Conservation (phyloP, 495 filamentous ascomycete species). For the Penicillium salamii region DNA sequence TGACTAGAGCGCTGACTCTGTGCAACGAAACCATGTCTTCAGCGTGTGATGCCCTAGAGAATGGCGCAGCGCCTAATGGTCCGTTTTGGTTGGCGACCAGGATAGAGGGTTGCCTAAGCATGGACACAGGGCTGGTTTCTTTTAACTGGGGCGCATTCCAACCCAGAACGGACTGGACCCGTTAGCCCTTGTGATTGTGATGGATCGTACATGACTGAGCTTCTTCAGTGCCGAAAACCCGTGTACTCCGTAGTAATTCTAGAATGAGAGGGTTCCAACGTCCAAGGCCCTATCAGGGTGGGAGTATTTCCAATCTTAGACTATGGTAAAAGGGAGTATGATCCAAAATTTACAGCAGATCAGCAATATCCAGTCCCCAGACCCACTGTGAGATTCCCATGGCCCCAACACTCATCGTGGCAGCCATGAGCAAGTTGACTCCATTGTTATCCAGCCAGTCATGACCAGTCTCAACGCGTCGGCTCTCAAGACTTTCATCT, state of each 20-base stretch:
- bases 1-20: background rate
- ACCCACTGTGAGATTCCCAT: conserved; percentile 58
- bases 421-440: conserved; percentile 89
- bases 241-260: too few species aligned
- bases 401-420: conserved; percentile 71
- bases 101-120: background rate
- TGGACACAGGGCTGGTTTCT: background rate
- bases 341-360: conserved; percentile 8
- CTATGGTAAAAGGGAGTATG: too few species aligned
- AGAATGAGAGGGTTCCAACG: too few species aligned
- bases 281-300: too few species aligned
- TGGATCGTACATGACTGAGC: background rate
- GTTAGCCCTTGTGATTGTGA: background rate
- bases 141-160: background rate
- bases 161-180: background rate
- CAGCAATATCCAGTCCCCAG: conserved; percentile 34
- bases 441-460: conserved; percentile 90
- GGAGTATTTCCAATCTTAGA: too few species aligned
- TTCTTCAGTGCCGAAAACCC: background rate
- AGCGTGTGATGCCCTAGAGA: background rate
- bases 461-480: conserved; percentile 67
- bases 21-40: background rate
- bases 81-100: background rate
- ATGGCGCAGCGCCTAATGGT: conserved; percentile 1
- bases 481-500: conserved; percentile 56